Base-by-base conservation (phyloP, 257 asterid species). In the Solanum ossicruentum region DNA sequence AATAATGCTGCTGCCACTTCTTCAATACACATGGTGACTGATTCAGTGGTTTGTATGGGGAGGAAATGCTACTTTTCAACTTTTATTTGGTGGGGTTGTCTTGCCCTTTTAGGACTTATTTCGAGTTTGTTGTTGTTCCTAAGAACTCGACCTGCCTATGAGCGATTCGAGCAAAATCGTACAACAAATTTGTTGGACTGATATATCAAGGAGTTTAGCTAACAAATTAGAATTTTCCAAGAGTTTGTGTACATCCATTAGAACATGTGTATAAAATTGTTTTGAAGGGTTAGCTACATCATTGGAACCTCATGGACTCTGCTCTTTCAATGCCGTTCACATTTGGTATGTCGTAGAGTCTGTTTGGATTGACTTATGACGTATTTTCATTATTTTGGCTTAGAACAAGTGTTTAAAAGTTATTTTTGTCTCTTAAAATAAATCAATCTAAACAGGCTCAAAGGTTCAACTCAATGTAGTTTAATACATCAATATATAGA, bases 61-160 rank as follows among this genome's bases (percentile, higher is more conserved):
- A 92, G 86, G 73, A 78, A 90, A 26, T 96, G 99, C 88, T 96
- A 94, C 79, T 91, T 86, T 84, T 83, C 73, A 58, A 94, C 98
- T 11, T 96, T 96, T 87, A 85, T 94, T 72, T 90, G 91, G 92
- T 96, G 98, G 98, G 98, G 97, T n/a, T 89, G 93, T 84, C 89
- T 96, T 43, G 92, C 99, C n/a, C 57, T 94, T 61, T 17, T 96
- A 83, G 98, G 99, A 41, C 23, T 96, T 2, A 89, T 85, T 1
- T 92, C 93, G 13, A 90, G 98, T 89, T 39, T 93, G 63, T 60
- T 92, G 82, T 83, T 96, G 90, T 94, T 90, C 87, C 85, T 94
- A 41, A 91, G 99, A 91, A 93, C 96, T 69, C 87, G 88, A 79
- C 88, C 83, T 43, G 98, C 93, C 67, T 96, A 96, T 87, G 88